Evolutionary conservation across 805 yeast genomes (phyloP), one percentile per base, ranked within the genome.

Genomic region (Wickerhamomyces sydowiorum): DNA sequence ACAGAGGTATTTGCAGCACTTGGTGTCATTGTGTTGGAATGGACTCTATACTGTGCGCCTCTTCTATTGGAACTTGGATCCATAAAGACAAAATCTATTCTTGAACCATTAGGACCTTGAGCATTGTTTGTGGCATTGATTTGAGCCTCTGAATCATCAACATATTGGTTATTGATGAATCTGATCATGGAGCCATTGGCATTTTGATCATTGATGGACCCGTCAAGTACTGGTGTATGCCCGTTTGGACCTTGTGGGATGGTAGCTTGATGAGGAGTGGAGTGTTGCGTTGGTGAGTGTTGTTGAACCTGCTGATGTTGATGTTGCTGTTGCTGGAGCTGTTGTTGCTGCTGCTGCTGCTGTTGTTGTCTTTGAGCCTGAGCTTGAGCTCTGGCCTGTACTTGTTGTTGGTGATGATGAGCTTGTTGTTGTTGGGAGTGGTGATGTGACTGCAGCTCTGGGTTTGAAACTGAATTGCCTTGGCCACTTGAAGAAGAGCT

Each of bases 161-260:
- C 61, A 27, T 57, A 57, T 37, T 57, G 61, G 25, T 57, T 57
- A 45, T 57, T 57, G 25, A 57, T 55, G 43, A 57, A 57, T 38
- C 61, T 47, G 28, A 57, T 41, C 42, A 57, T 57, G 2, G 35
- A 32, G 1, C 57, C 58, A 38, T 46, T 48, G 12, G 49, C 52
- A 9, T 51, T 38, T 1, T 52, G 32, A 2, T 54, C 60, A 7
- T 43, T 42, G 9, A 53, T 31, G 1, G 55, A 37, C 13, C 43
- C 31, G 34, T 53, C 59, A 10, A 54, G 38, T 9, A 44, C 48
- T 30, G 33, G 33, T 19, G 37, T 15, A 18, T 31, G 31, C 3
- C 50, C 49, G 29, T 34, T 44, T n/a, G 44, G 20, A 29, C 32
- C 32, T 7, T 5, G 30, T 28, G 14, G 30, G 15, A n/a, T 28